Percentiles rank a stretch among this genome's conserved stretches.
Conservation (phyloP, 164 flowering plant species). For the Umbellularia californica region DNA sequence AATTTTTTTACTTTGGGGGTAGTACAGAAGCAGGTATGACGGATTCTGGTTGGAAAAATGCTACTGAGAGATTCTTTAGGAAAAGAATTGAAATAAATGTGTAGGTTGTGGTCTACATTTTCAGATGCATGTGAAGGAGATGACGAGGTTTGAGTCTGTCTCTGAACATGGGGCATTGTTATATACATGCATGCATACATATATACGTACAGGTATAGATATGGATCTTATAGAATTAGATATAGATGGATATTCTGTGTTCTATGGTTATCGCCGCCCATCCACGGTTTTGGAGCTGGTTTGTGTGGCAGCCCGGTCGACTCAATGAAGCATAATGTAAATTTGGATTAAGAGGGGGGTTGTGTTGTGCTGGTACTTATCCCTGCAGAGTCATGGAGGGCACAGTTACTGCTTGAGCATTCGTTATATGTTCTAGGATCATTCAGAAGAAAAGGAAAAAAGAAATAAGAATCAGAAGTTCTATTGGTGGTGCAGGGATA, state of each 20-base stretch:
- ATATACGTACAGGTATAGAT: no score
- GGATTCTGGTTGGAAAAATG: neutral
- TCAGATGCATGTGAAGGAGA: constrained; percentile 12
- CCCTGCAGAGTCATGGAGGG: constrained; percentile 97
- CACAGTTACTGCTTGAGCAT: constrained; percentile 65
- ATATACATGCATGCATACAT: no score
- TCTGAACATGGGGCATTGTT: neutral
- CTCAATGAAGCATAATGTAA: constrained; percentile 37
- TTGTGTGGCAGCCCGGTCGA: constrained; percentile 86
- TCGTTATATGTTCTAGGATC: constrained; percentile 50
- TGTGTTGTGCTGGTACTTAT: constrained; percentile 74
- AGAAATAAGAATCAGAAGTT: constrained; percentile 10
- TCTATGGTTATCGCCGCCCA: constrained; percentile 44
- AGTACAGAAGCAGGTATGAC: neutral
- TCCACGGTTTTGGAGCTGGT: constrained; percentile 87
- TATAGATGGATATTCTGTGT: neutral
- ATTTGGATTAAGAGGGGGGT: constrained; percentile 36
- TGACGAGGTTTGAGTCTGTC: neutral
- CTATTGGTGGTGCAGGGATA: constrained; percentile 71
- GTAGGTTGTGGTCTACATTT: constrained; percentile 21
- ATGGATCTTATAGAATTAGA: no score
- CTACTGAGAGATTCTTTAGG: neutral
- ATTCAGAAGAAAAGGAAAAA: neutral
- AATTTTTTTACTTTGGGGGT: neutral
- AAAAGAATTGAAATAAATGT: constrained; percentile 3